Percentiles rank a stretch among this genome's conserved stretches.
Evolutionary conservation across 2,329 filamentous ascomycete species (phyloP).

Genomic region (Harringtonia aguacate): DNA sequence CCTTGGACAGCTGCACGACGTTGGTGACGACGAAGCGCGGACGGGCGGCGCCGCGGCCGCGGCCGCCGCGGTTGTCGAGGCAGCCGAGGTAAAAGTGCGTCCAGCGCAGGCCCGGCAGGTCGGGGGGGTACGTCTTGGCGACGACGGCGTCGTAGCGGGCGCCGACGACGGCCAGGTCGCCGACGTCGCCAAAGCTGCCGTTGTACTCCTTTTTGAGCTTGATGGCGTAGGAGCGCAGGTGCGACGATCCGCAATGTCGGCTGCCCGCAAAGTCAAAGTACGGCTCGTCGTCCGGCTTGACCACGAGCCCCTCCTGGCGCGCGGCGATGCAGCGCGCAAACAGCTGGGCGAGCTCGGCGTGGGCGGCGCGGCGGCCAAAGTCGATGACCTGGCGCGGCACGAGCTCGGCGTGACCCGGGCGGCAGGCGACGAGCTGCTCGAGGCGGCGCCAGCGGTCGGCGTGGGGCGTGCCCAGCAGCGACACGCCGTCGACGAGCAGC

Average conservation of each 20-base stretch:
- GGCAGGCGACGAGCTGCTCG: slow-evolving; percentile 35
- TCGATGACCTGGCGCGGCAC: slow-evolving; percentile 58
- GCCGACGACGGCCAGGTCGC: slow-evolving; percentile 72
- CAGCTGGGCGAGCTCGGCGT: slow-evolving; percentile 43
- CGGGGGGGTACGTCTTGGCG: slow-evolving; percentile 36
- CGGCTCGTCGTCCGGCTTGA: slow-evolving; percentile 69
- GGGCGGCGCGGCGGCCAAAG: slow-evolving; percentile 43
- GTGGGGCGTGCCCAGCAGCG: slow-evolving; percentile 39
- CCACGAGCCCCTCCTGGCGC: slow-evolving; percentile 65
- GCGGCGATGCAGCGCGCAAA: slow-evolving; percentile 58
- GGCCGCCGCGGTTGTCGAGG: slow-evolving; percentile 27
- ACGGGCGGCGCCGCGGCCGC: slow-evolving; percentile 32
- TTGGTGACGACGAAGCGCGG: slow-evolving; percentile 60
- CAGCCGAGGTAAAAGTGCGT: slow-evolving; percentile 77
- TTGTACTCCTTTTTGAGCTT: slow-evolving; percentile 88
- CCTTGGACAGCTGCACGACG: slow-evolving; percentile 43
- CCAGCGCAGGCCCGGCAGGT: slow-evolving; percentile 50
- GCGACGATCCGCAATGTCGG: no score
- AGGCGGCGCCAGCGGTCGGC: slow-evolving; percentile 52
- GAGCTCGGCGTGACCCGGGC: slow-evolving; percentile 54
- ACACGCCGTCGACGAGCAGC: slow-evolving; percentile 41
- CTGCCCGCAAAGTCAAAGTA: slow-evolving; percentile 59
- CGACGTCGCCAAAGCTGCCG: slow-evolving; percentile 64
- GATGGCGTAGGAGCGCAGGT: slow-evolving; percentile 41
- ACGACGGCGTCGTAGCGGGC: slow-evolving; percentile 58